Evolutionary conservation across 2,329 filamentous ascomycete genomes (phyloP), one percentile per base, ranked within the genome.

Genomic region (Scorias spongiosa): DNA sequence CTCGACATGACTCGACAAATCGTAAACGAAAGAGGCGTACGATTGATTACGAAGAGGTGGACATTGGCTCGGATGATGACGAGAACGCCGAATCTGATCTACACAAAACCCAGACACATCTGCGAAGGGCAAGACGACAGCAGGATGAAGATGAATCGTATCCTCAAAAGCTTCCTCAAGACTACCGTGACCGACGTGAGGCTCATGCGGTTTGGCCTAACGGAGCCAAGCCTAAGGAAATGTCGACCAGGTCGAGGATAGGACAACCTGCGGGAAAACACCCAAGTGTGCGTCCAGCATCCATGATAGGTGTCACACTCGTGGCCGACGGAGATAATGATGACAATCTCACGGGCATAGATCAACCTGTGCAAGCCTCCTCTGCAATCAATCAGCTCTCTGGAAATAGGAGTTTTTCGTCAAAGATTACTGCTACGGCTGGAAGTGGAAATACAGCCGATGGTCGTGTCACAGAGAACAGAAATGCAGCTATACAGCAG

Each of bases 31-130:
- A 42, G 43, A 43, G 47, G 42, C 32, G 30, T 53, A 56, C 47
- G 43, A 52, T 50, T 11, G 49, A 63, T 15, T 70, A 64, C 42
- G 68, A 70, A 51, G 67, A 70, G 43, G 60, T 70, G 15, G 63
- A 63, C 10, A 57, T 70, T 29, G 67, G 65, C 26, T 66, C 65
- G 1, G 66, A 69, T 18, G 62, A 65, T 2, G 67, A 69, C 12
- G 51, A 56, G 4, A 55, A 59, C 5, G 55, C 51, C 2, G 53
- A 55, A n/a, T 52, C 54, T 8, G 44, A 50, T 11, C 44, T 44
- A n/a, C 34, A 37, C 10, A 32, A 34, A 38, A 37, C 32, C 9
- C 12, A 12, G 12, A 12, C 32, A 12, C 30, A 29, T 28, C 11
- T 15, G 40, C 43, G 29, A 15, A 9, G 40, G 14, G 17, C 37